These are phyloP conservation scores for Phytophthora tubulina DNA, from an alignment of 352 stramenopile genomes.

Conservation along the genomic window DNA sequence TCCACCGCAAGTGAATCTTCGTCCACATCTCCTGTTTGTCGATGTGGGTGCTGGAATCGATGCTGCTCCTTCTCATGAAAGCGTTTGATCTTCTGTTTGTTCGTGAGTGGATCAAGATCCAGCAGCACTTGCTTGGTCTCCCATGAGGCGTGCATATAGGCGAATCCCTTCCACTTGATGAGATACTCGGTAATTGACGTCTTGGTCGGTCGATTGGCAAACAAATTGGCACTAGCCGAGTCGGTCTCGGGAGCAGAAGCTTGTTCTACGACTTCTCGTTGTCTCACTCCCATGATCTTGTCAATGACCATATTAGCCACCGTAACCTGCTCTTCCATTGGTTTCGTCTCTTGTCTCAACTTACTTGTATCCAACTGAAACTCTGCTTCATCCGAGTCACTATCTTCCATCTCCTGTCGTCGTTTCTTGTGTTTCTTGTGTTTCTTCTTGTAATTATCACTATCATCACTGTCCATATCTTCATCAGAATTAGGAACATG, in stretches of 20 bases:
- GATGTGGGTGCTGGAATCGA: conserved; percentile 56
- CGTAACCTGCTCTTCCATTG: conserved; percentile 2
- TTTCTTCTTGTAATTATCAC: conserved; percentile 52
- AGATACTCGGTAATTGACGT: conserved; percentile 77
- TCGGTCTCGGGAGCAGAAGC: conserved; percentile 22
- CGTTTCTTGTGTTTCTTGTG: conserved; percentile 41
- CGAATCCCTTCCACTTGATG: conserved; percentile 93
- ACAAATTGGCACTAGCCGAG: conserved; percentile 52
- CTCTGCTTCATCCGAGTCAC: conserved; percentile 61
- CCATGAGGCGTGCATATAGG: conserved; percentile 91
- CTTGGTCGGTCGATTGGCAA: conserved; percentile 48
- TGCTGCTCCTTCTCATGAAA: conserved; percentile 87
- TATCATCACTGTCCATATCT: conserved; percentile 59
- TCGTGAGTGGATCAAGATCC: conserved; percentile 80
- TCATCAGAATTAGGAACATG: conserved; percentile 86
- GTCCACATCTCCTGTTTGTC: conserved; percentile 45
- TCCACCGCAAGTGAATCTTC: conserved; percentile 49
- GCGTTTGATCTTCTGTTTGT: conserved; percentile 90
- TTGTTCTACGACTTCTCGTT: conserved; percentile 53
- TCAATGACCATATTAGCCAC: conserved; percentile 84
- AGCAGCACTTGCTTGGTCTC: conserved; percentile 79
- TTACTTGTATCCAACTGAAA: conserved; percentile 44
- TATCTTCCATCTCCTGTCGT: conserved; percentile 38
- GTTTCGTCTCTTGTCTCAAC: conserved; percentile 41
- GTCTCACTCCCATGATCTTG: conserved; percentile 87